Evolutionary conservation across 1,139 yeast species (phyloP), one percentile per base, ranked within the genome.

Genomic region (Kurtzmaniella quercitrusa): DNA sequence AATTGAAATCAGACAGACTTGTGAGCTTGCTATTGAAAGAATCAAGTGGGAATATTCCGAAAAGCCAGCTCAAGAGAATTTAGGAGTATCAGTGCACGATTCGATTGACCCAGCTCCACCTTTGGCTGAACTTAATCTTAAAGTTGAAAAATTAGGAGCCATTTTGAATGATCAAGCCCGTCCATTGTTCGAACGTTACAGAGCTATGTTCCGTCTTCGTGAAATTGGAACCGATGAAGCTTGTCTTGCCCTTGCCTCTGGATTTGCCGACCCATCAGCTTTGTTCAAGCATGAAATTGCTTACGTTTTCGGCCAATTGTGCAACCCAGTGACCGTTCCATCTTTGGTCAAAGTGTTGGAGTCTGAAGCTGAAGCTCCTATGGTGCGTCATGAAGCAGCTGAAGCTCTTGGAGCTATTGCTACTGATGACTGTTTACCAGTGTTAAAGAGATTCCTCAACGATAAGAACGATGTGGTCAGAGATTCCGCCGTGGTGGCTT

Each of bases 331-430:
- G 28, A 84, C 95, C 33, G 96, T 93, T 33, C 96, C 97, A 38
- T 74, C 94, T 19, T 77, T 94, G 53, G 77, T 88, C 49, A 82
- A 86, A 64, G 91, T 93, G 7, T 76, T 94, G 55, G 80, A 81
- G 53, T 81, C 88, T 61, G 79, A 75, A 45, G 60, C 66, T 15
- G 96, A 94, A 69, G 98, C 95, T 38, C 95, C 95, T 47, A 94
- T 94, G 98, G 98, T 94, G 30, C 84, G 99, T 69, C 99, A 94
- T 61, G 99, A 94, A 68, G 98, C 98, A 45, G 98, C 98, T 23
- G 99, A 94, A 68, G 98, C 98, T 22, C 76, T 94, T 54, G 98
- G 98, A 19, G 80, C 96, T 22, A 93, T 94, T 61, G 98, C 96
- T 20, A 88, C 97, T n/a, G 96, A 88, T 55, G 97, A 91, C 46